Base-by-base conservation (phyloP, 345 rosid species). In the Eucalyptus polybractea region DNA sequence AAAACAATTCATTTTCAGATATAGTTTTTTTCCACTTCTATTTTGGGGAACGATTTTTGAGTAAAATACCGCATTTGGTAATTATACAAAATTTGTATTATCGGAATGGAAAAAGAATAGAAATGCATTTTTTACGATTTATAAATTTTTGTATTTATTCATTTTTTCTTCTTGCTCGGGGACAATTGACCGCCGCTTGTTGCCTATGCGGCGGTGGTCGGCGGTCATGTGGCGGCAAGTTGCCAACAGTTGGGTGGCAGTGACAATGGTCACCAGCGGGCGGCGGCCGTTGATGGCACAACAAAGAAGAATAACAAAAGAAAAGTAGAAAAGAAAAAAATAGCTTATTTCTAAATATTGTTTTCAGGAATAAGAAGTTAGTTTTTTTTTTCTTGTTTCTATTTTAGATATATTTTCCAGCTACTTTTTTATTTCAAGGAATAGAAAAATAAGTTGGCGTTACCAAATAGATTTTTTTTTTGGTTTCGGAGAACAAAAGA, bases 21-120 rank as follows among this genome's bases (percentile, higher is more conserved):
- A 3, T 16, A 16, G 8, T 6, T 51, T 6, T 16, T 3, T 16
- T 51, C 2, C 16, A 16, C 2, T 51, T 51, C 0, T 51, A 16
- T 51, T 51, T 0, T 0, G 0, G 0, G 0, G 7, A 51, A 51
- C 0, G 1, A 50, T 50, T 16, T 16, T 0, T 51, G 1, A 51
- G 1, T 51, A 51, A 51, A 51, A 51, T 51, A 51, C 16, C 3
- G 4, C 4, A 51, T 51, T 51, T 51, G 0, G 0, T 16, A 50
- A 50, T 50, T 50, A 50, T 50, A 16, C 2, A 15, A 50, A 50
- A 50, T 50, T 16, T 50, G 7, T 50, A 50, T 50, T 15, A 0
- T 51, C 2, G 4, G 8, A 51, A 51, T 16, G 3, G 8, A 51
- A 51, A 51, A 51, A 51, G 2, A 50, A 50, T 50, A 50, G 1